These are phyloP conservation scores for Grammothele lineata DNA, from an alignment of 768 basidiomycete genomes.

Conservation along the genomic window DNA sequence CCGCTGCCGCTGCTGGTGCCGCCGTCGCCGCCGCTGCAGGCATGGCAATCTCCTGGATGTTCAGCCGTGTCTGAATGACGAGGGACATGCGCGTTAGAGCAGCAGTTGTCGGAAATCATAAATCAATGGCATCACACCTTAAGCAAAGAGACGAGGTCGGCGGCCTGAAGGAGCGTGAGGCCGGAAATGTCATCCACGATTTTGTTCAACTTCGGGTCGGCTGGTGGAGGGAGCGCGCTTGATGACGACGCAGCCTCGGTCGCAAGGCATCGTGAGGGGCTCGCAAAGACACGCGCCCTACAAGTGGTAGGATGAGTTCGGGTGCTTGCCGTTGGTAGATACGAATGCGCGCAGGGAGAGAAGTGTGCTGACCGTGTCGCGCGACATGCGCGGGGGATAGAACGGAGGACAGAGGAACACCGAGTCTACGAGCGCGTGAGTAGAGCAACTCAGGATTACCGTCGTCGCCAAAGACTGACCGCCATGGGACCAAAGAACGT, in stretches of 20 bases:
- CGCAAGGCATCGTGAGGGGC: conserved; percentile 49
- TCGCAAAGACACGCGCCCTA: conserved; percentile 21
- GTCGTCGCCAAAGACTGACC: no score
- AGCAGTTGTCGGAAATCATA: no score
- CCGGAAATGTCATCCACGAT: conserved; percentile 93
- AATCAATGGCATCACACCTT: conserved; percentile 57
- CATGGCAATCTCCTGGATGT: conserved; percentile 97
- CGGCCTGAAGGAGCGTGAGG: conserved; percentile 88
- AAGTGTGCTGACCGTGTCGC: conserved; percentile 14
- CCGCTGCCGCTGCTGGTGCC: conserved; percentile 48
- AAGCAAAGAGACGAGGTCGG: conserved; percentile 86
- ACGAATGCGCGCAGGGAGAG: background rate
- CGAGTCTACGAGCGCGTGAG: conserved; percentile 20
- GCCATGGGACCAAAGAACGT: conserved; percentile 19
- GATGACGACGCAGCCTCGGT: conserved; percentile 44
- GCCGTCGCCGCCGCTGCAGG: conserved; percentile 68
- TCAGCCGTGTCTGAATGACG: conserved; percentile 75
- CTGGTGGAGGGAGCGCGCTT: conserved; percentile 36
- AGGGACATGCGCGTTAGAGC: background rate
- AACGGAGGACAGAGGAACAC: conserved; percentile 24
- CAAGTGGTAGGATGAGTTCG: background rate
- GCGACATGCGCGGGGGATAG: conserved; percentile 21
- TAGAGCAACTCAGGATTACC: background rate
- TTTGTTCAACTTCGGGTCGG: conserved; percentile 65
- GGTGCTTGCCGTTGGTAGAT: no score